A percentile compares a stretch with the other conserved stretches of the same genome.
These are phyloP conservation scores for Scheffersomyces coipomensis DNA, from an alignment of 805 yeast species.

Conservation along the genomic window DNA sequence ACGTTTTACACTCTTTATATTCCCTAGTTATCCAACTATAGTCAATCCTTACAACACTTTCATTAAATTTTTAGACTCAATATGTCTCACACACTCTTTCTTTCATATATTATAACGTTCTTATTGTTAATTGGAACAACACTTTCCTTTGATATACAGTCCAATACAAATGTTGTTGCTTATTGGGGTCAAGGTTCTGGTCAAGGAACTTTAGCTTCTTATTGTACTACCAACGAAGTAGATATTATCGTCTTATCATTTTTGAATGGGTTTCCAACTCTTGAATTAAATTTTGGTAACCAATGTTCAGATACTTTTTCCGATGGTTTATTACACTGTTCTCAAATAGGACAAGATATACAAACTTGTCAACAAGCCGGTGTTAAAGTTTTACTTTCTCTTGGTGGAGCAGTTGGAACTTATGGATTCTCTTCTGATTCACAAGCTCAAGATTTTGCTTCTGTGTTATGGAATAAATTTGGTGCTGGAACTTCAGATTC, in stretches of 20 bases:
- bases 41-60: not conserved
- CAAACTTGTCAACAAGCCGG: slow-evolving; percentile 70
- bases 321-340: slow-evolving; percentile 40
- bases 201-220: slow-evolving; percentile 38
- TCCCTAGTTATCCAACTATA: not conserved
- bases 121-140: not conserved
- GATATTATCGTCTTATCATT: slow-evolving; percentile 73
- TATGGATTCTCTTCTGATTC: slow-evolving; percentile 54
- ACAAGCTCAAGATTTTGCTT: slow-evolving; percentile 55
- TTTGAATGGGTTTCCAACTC: slow-evolving; percentile 52
- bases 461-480: slow-evolving; percentile 32
- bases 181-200: slow-evolving; percentile 79
- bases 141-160: not conserved
- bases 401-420: slow-evolving; percentile 43
- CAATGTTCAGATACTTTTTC: slow-evolving; percentile 21
- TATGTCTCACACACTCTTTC: not conserved
- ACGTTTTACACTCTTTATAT: too few species aligned
- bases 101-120: not conserved
- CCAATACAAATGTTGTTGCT: slow-evolving; percentile 57
- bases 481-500: slow-evolving; percentile 23
- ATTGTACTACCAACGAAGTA: slow-evolving; percentile 65
- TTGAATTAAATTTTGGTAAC: slow-evolving; percentile 16
- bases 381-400: slow-evolving; percentile 67
- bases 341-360: slow-evolving; percentile 55
- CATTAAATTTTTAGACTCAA: too few species aligned